These are phyloP conservation scores for Populus pruinosa DNA, from an alignment of 345 rosid genomes.

Conservation along the genomic window DNA sequence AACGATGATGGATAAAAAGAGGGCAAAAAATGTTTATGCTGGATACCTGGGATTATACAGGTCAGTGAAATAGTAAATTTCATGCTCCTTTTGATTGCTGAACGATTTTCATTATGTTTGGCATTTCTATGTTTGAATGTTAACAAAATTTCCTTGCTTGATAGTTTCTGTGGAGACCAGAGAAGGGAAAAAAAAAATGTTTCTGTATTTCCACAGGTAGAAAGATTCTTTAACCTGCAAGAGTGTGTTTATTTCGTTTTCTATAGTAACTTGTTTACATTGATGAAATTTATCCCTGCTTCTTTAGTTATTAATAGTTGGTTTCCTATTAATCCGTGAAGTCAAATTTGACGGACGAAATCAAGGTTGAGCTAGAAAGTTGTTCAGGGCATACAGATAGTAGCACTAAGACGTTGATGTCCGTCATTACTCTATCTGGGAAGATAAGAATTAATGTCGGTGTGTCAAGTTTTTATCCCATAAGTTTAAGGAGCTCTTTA, in stretches of 20 bases:
- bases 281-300: neutral
- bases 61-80: neutral
- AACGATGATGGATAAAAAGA: slow-evolving; percentile 4
- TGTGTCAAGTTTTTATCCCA: neutral
- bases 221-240: neutral
- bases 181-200: neutral
- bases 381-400: neutral
- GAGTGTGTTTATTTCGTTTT: neutral
- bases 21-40: neutral
- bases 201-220: neutral
- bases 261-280: neutral
- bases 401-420: neutral
- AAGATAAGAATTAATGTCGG: neutral
- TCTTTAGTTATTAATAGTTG: neutral
- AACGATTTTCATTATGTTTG: neutral
- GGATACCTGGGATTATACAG: neutral
- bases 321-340: neutral
- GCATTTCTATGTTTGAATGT: neutral
- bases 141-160: neutral
- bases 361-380: neutral
- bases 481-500: no score
- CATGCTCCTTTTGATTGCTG: neutral
- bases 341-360: neutral
- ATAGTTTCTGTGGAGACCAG: neutral
- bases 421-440: neutral